A percentile compares a stretch with the other conserved stretches of the same genome.
Conservation (phyloP, 495 filamentous ascomycete species). For the Podospora pseudopauciseta region DNA sequence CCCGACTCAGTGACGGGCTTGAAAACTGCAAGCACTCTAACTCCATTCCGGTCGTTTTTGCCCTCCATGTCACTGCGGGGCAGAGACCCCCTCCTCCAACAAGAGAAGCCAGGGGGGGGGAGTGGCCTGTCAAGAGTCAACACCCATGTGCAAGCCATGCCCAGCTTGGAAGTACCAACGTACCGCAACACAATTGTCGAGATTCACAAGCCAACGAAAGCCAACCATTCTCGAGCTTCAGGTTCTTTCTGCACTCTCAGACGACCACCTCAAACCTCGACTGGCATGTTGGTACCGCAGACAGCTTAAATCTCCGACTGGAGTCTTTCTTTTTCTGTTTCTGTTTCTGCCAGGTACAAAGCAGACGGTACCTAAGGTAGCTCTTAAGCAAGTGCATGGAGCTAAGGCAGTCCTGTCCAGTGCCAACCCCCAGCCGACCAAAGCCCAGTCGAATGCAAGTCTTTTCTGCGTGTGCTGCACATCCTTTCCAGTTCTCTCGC, state of each 20-base stretch:
- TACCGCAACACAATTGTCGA: slow-evolving; percentile 10
- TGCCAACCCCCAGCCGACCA: background rate
- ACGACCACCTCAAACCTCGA: slow-evolving; percentile 6
- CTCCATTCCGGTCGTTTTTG: background rate
- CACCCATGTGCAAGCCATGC: slow-evolving; percentile 20
- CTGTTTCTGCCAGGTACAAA: background rate
- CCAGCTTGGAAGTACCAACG: slow-evolving; percentile 9
- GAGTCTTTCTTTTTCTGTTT: background rate
- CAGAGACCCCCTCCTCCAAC: slow-evolving; percentile 7
- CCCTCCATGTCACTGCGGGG: background rate
- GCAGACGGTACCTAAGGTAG: background rate
- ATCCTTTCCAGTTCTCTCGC: background rate
- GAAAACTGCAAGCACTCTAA: background rate
- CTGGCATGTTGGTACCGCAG: background rate
- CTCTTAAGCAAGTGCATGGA: background rate
- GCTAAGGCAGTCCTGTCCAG: background rate
- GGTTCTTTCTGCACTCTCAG: slow-evolving; percentile 11
- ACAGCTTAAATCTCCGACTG: slow-evolving; percentile 7
- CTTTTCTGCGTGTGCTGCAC: slow-evolving; percentile 5
- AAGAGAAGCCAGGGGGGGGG: background rate
- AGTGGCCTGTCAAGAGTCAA: slow-evolving; percentile 11
- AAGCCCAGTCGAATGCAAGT: background rate
- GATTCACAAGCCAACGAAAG: slow-evolving; percentile 6
- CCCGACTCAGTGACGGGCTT: background rate
- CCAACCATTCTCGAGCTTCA: slow-evolving; percentile 15